Evolutionary conservation across 352 stramenopile genomes (phyloP).

Genomic region (Plasmopara viticola): DNA sequence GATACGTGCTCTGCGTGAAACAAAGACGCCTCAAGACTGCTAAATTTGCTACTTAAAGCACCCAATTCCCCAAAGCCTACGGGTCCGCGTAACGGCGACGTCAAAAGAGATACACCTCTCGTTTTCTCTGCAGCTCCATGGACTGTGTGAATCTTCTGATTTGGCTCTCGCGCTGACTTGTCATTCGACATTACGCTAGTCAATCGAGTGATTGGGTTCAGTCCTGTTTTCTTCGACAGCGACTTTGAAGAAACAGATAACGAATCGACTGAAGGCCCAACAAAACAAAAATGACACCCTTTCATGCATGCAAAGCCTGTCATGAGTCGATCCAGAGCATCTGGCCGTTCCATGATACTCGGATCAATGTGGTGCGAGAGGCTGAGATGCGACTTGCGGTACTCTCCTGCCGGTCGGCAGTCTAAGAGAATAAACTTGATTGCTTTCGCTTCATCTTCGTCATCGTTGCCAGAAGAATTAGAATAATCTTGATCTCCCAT

Average conservation of each 20-base stretch:
- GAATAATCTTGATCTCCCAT: slow-evolving; percentile 5
- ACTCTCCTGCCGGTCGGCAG: slow-evolving; percentile 68
- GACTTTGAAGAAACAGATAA: slow-evolving; percentile 18
- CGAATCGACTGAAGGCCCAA: slow-evolving; percentile 49
- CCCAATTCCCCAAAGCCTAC: slow-evolving; percentile 24
- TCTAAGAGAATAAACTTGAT: slow-evolving; percentile 77
- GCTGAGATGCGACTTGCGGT: slow-evolving; percentile 71
- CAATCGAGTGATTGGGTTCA: slow-evolving; percentile 53
- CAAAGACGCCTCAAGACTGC: slow-evolving; percentile 24
- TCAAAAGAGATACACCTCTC: slow-evolving; percentile 5
- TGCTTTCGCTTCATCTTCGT: slow-evolving; percentile 15
- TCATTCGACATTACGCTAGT: slow-evolving; percentile 57
- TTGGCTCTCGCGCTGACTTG: slow-evolving; percentile 20
- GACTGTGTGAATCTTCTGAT: slow-evolving; percentile 15
- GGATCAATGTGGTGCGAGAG: slow-evolving; percentile 86
- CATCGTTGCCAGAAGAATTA: slow-evolving; percentile 8
- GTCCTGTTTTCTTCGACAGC: slow-evolving; percentile 27
- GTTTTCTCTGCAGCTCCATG: slow-evolving; percentile 6
- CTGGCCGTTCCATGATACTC: slow-evolving; percentile 58
- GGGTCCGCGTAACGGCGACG: slow-evolving; percentile 13
- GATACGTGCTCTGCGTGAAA: slow-evolving; percentile 53
- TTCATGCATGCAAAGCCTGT: slow-evolving; percentile 83
- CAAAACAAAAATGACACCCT: slow-evolving; percentile 86
- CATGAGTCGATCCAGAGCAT: slow-evolving; percentile 66
- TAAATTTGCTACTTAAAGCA: slow-evolving; percentile 29